Evolutionary conservation across 805 yeast species (phyloP).

Genomic region (Wickerhamomyces ciferrii): DNA sequence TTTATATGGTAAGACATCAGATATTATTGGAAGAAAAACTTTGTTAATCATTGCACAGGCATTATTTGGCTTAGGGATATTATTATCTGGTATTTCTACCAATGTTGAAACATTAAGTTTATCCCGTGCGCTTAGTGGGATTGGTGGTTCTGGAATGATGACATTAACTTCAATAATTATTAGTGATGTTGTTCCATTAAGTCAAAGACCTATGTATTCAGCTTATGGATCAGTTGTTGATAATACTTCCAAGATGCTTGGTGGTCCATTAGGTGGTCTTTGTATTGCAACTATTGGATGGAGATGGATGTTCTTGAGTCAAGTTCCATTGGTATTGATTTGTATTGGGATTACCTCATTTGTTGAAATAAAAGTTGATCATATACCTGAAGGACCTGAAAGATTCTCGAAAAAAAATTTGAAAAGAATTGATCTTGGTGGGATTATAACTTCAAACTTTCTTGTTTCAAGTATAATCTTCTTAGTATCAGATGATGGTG

Average conservation of each 20-base stretch:
- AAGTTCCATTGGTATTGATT: constrained; percentile 30
- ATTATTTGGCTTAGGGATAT: constrained; percentile 52
- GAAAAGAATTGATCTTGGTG: constrained; percentile 34
- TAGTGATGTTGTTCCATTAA: constrained; percentile 71
- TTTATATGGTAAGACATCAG: constrained; percentile 63
- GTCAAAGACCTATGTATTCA: constrained; percentile 55
- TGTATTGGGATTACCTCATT: constrained; percentile 20
- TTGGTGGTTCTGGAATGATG: constrained; percentile 88
- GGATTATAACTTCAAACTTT: constrained; percentile 30
- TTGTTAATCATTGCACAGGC: constrained; percentile 45
- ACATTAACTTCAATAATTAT: constrained; percentile 69
- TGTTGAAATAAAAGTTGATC: constrained; percentile 25
- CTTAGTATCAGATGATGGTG: constrained; percentile 24
- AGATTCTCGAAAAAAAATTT: constrained; percentile 28
- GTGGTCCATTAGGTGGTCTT: constrained; percentile 39
- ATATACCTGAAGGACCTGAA: constrained; percentile 19
- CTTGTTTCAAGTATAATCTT: constrained; percentile 30
- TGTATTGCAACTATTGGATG: constrained; percentile 34
- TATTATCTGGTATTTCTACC: constrained; percentile 48
- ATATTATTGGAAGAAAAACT: constrained; percentile 63
- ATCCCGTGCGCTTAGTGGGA: constrained; percentile 70
- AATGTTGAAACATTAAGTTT: constrained; percentile 42
- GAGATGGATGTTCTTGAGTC: constrained; percentile 39
- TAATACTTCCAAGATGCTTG: constrained; percentile 35
- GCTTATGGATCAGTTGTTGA: constrained; percentile 40